Percentiles rank a stretch among this genome's conserved stretches.
These are phyloP conservation scores for Meyerozyma guilliermondii DNA, from an alignment of 1,139 yeast genomes.

Conservation along the genomic window DNA sequence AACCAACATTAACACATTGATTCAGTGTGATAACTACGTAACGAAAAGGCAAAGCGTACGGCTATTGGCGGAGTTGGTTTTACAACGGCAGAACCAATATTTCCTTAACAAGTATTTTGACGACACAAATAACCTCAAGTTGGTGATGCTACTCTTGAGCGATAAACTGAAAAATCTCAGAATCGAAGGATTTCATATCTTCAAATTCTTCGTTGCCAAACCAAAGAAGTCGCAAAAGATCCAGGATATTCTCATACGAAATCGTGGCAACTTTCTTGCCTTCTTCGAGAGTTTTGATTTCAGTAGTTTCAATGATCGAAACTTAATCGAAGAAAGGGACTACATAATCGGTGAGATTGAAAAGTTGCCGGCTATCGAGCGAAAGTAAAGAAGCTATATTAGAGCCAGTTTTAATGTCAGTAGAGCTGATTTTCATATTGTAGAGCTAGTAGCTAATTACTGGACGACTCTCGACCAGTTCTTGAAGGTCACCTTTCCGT, in stretches of 20 bases:
- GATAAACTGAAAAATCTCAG: conserved; percentile 89
- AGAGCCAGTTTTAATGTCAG: not conserved
- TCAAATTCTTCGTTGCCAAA: conserved; percentile 90
- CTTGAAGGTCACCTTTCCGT: conserved; percentile 71
- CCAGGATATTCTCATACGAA: conserved; percentile 74
- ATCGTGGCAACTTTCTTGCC: conserved; percentile 67
- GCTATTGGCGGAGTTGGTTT: conserved; percentile 68
- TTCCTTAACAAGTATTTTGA: conserved; percentile 76
- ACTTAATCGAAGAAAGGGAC: conserved; percentile 73
- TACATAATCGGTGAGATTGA: conserved; percentile 74
- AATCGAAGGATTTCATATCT: conserved; percentile 86
- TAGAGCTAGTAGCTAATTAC: conserved; percentile 6
- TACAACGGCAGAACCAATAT: conserved; percentile 64
- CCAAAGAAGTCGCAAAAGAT: conserved; percentile 83
- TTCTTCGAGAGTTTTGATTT: conserved; percentile 66
- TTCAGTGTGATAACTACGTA: conserved; percentile 78
- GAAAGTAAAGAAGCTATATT: not conserved
- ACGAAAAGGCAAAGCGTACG: conserved; percentile 89
- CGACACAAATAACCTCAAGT: conserved; percentile 74
- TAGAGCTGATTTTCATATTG: too few species aligned
- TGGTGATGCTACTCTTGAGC: conserved; percentile 79
- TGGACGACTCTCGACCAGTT: conserved; percentile 51
- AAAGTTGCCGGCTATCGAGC: conserved; percentile 43
- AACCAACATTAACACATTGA: conserved; percentile 56
- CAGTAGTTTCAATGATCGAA: conserved; percentile 60